phyloP scores from a whole-genome alignment of 2,329 filamentous ascomycete species.

The Colletotrichum filicis region DNA sequence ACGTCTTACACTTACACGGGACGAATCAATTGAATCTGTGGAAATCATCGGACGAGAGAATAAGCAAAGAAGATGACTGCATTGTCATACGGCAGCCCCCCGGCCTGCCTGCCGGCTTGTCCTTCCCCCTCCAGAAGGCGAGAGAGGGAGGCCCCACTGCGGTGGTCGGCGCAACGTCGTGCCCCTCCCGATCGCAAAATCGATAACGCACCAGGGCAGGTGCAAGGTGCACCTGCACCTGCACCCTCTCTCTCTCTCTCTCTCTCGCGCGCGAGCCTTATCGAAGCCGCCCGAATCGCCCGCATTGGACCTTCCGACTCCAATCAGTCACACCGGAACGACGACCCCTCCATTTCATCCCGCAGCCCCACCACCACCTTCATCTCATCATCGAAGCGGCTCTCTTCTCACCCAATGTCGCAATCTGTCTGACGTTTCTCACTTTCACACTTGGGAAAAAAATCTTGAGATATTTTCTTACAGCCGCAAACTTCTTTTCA shows the following conservation, averaged over 20 bases:
- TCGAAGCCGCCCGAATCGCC: conserved; percentile 26
- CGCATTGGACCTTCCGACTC: background rate
- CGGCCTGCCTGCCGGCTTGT: background rate
- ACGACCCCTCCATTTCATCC: conserved; percentile 25
- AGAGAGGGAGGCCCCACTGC: background rate
- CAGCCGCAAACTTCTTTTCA: no score
- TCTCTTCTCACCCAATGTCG: conserved; percentile 14
- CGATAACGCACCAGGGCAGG: background rate
- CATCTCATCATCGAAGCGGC: conserved; percentile 24
- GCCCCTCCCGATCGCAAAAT: background rate
- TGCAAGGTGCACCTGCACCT: no score
- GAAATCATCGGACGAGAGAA: background rate
- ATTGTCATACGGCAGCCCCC: conserved; percentile 6
- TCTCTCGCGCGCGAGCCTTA: conserved; percentile 8
- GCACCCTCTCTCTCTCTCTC: no score
- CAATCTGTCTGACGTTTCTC: background rate
- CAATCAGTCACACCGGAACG: background rate
- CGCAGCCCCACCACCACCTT: conserved; percentile 22
- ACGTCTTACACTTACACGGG: background rate
- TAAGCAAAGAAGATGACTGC: background rate
- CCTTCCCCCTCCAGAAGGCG: background rate
- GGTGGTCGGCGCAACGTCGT: background rate
- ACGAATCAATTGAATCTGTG: background rate
- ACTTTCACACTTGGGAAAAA: background rate
- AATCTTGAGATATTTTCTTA: background rate